Evolutionary conservation across 148 eudicot genomes (phyloP).

Genomic region (Linanthus parryae): DNA sequence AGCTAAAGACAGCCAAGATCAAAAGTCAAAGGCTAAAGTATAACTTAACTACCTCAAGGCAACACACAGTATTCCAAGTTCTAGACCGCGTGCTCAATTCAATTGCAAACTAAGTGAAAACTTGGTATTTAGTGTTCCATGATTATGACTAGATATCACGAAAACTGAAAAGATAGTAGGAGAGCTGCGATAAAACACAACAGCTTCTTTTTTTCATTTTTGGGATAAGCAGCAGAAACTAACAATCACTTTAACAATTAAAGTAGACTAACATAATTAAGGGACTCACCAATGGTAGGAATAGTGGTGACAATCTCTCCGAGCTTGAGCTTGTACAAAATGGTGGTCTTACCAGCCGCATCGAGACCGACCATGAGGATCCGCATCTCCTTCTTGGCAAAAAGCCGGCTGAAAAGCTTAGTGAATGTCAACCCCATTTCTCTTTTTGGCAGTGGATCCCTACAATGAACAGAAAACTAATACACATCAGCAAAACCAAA

Average conservation of each 20-base stretch:
- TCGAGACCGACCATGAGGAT: slow-evolving; percentile 29
- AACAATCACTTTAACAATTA: too few species aligned
- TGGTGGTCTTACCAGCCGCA: slow-evolving; percentile 27
- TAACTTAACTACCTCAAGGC: too few species aligned
- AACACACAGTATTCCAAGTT: too few species aligned
- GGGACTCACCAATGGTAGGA: slow-evolving; percentile 23
- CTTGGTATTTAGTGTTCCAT: too few species aligned
- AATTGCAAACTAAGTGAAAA: too few species aligned
- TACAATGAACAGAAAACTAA: not conserved
- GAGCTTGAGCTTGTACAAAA: slow-evolving; percentile 20
- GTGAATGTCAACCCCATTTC: slow-evolving; percentile 10
- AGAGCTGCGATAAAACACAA: not conserved
- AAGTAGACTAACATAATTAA: not conserved
- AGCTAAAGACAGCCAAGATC: too few species aligned
- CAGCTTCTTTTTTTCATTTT: too few species aligned
- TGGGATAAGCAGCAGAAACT: too few species aligned
- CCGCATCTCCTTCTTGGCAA: slow-evolving; percentile 28
- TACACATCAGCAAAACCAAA: not conserved
- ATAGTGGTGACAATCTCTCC: slow-evolving; percentile 26
- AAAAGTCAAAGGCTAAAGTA: too few species aligned
- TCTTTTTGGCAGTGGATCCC: slow-evolving; percentile 14
- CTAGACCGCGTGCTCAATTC: too few species aligned
- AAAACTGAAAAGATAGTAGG: too few species aligned
- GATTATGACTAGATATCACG: too few species aligned
- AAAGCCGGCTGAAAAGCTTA: slow-evolving; percentile 25